Evolutionary conservation across 177 flowering plant genomes (phyloP), one percentile per base, ranked within the genome.

Genomic region (Vitis hybrid): DNA sequence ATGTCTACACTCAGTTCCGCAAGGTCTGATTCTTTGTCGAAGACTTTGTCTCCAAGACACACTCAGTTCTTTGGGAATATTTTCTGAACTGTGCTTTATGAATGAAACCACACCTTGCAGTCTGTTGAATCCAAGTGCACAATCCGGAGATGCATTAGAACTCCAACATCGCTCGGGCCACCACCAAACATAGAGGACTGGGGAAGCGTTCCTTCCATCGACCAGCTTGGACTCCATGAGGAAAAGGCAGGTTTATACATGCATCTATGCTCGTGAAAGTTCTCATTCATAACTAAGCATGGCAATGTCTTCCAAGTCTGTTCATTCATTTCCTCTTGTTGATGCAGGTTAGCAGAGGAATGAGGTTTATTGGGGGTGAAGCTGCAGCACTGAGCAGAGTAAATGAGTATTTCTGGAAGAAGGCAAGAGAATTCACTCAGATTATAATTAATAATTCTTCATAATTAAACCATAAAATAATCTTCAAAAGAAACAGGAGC

Each of bases 1-100:
- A 95, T 76, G 88, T 95, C 1, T 95, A 89, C 71, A 95, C 99
- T n/a, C 96, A 91, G 30, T 95, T 91, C 70, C 97, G 99, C 45
- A 95, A 91, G 94, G 99, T 86, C 75, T 62, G 78, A 14, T 18
- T 58, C 23, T 55, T n/a, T 17, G 48, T n/a, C 6, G 6, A 6
- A 56, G 50, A n/a, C 34, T 2, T 2, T 14, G 14, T 56, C 17
- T 50, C 67, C 21, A 60, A 51, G 12, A 39, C 8, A 21, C 21
- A 6, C 48, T 39, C 9, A 7, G 8, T 39, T 39, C 9, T 26
- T 26, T 26, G 30, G 30, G 30, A 26, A 26, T 26, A 26, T 26
- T 26, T 26, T 26, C 30, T 26, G 30, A 62, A 7, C 14, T 32
- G 11, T 51, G 64, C 26, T 69, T 55, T 17, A 6, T 56, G 19